Evolutionary conservation across 2,329 filamentous ascomycete genomes (phyloP), one percentile per base, ranked within the genome.

Genomic region (Hymenoscyphus salicellus): DNA sequence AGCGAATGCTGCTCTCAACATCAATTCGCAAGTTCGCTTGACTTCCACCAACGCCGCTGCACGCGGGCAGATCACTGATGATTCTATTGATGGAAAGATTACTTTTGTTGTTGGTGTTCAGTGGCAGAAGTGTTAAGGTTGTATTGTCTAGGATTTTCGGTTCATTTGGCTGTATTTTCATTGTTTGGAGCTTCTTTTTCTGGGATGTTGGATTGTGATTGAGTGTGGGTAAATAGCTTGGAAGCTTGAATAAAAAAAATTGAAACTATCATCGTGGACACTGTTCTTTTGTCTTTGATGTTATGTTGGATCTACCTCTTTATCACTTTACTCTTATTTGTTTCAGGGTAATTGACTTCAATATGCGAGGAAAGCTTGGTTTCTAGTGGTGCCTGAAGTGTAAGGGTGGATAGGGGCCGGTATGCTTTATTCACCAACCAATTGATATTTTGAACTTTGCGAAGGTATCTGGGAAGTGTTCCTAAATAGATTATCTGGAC

Each of bases 1-100:
- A 3, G 14, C 52, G 3, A 32, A 36, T 20, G 20, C 60, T 5
- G 61, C 65, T 1, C 52, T 70, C n/a, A 70, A 71, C 30, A 66
- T 71, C 52, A 66, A 70, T 33, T 68, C 67, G 36, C 60, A 68
- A 33, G 66, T 71, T 17, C 55, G 65, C 5, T 61, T 71, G 11
- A 65, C 57, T n/a, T 55, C 58, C 4, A 57, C 49, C 3, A 57
- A 23, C 14, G 20, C 43, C 10, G 63, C 63, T 14, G 66, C 55
- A 11, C 30, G 55, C 5, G 68, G 68, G 0, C 33, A 61, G n/a
- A 63, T 69, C 23, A 69, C 68, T 5, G 58, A 66, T 63, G 68
- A 69, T 55, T 66, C 64, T 43, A 65, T 65, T 41, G 68, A 69
- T 57, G 63, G 63, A 23, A 66, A 66, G 56, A 65, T 69, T 32